Evolutionary conservation across 1,284 basidiomycete species (phyloP), one percentile per base, ranked within the genome.

Genomic region (Leccinum idahoense): DNA sequence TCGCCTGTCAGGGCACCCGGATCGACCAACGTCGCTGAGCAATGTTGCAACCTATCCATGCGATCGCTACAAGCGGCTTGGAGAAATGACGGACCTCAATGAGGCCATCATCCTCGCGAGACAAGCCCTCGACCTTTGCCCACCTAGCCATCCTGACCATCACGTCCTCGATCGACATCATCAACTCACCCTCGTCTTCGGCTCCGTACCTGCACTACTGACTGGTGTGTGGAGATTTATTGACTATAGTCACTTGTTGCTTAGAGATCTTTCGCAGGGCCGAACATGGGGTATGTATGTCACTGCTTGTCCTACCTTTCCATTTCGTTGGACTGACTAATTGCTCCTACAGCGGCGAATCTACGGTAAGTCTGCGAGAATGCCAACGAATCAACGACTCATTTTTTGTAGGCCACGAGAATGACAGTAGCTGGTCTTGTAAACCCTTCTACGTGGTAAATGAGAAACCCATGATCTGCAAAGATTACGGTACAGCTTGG

Each of bases 401-500:
- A 62, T 56, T 39, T 63, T 63, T 63, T 53, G 62, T 26, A 90
- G 89, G 85, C 85, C 7, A 92, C 98, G 85, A 88, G 97, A 59
- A 99, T 98, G 92, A 97, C 96, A n/a, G 95, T 94, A 5, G 87
- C 91, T 0, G 96, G 92, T 35, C 88, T 97, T 64, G 87, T 89
- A 72, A 61, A 4, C 59, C 54, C 32, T 29, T 15, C 0, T 1
- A 11, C 12, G 7, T 18, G 37, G 15, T 57, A 51, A 26, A 44
- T 60, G 51, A 61, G 29, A 59, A 41, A 39, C 65, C 66, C 49
- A 68, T 5, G 5, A n/a, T 56, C 56, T n/a, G n/a, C 29, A 60
- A 57, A 90, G 87, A 98, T 98, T 69, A 92, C 98, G 88, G 96
- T 95, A 7, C 96, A 98, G 74, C 80, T 99, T 18, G 97, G 97